A percentile compares a stretch with the other conserved stretches of the same genome.
Evolutionary conservation across 2,329 filamentous ascomycete genomes (phyloP).

Genomic region (Aureobasidium leucospermi): DNA sequence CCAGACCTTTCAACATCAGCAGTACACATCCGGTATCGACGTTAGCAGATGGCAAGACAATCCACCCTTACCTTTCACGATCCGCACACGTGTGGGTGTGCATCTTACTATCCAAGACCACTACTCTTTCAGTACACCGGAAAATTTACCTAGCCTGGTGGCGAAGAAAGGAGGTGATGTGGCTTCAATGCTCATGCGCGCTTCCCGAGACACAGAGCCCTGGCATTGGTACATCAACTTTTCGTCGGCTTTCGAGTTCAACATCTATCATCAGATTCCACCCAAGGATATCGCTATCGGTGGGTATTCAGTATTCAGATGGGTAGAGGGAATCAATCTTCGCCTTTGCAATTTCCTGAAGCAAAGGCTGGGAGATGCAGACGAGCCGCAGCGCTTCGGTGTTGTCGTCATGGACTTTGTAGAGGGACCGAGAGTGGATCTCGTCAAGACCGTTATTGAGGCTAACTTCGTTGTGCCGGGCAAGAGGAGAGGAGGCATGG

Average conservation of each 20-base stretch:
- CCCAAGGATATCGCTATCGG: conserved; percentile 37
- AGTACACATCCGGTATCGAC: conserved; percentile 26
- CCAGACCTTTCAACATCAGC: conserved; percentile 13
- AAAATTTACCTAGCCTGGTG: conserved; percentile 34
- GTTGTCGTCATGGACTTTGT: conserved; percentile 32
- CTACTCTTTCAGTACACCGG: conserved; percentile 36
- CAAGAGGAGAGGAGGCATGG: not conserved
- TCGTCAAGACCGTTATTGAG: conserved; percentile 27
- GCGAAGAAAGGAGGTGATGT: conserved; percentile 34
- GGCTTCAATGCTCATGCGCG: conserved; percentile 30
- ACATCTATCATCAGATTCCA: conserved; percentile 28
- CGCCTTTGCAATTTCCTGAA: conserved; percentile 28
- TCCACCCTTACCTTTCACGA: conserved; percentile 27
- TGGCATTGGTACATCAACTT: conserved; percentile 39
- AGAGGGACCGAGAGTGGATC: conserved; percentile 31
- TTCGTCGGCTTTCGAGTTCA: conserved; percentile 39
- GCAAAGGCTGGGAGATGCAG: conserved; percentile 18
- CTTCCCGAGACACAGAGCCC: conserved; percentile 21
- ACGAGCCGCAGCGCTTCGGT: conserved; percentile 23
- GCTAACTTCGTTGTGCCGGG: not conserved
- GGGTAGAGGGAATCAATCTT: conserved; percentile 40
- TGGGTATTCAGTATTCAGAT: conserved; percentile 35
- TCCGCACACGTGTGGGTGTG: conserved; percentile 31
- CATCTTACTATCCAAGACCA: conserved; percentile 41
- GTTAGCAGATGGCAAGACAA: conserved; percentile 30